Evolutionary conservation across 1,284 basidiomycete species (phyloP).

Genomic region (Cronartium quercuum): DNA sequence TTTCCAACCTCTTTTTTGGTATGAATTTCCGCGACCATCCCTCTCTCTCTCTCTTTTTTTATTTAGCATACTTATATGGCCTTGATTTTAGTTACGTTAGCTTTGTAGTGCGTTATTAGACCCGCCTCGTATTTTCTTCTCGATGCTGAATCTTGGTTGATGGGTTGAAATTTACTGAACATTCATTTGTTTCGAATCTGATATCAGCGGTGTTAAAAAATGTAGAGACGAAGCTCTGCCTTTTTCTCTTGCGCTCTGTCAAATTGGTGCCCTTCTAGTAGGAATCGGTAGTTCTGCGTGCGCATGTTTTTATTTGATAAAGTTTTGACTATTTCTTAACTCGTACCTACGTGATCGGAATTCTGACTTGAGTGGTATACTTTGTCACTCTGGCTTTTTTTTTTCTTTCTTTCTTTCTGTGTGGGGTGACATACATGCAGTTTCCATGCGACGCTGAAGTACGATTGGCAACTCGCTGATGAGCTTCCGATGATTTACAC

Average conservation of each 20-base stretch:
- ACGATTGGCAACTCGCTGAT: conserved; percentile 47
- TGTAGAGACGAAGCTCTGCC: conserved; percentile 24
- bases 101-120: conserved; percentile 1
- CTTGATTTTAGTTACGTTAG: conserved; percentile 11
- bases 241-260: conserved; percentile 23
- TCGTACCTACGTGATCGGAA: too few species aligned
- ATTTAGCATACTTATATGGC: neutral
- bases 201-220: conserved; percentile 19
- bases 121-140: too few species aligned
- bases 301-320: neutral
- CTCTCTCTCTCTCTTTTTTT: conserved; percentile 45
- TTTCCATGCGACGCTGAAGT: conserved; percentile 48
- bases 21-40: conserved; percentile 50
- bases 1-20: conserved; percentile 53
- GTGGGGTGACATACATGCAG: conserved; percentile 41
- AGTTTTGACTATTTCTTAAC: neutral
- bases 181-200: neutral
- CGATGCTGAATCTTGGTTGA: too few species aligned
- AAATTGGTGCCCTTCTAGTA: conserved; percentile 23
- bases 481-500: conserved; percentile 50
- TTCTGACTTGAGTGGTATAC: too few species aligned
- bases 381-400: too few species aligned
- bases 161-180: too few species aligned
- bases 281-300: conserved; percentile 37
- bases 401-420: too few species aligned